phyloP scores from a whole-genome alignment of 2,329 filamentous ascomycete species.

The Fusarium nisikadoi region DNA sequence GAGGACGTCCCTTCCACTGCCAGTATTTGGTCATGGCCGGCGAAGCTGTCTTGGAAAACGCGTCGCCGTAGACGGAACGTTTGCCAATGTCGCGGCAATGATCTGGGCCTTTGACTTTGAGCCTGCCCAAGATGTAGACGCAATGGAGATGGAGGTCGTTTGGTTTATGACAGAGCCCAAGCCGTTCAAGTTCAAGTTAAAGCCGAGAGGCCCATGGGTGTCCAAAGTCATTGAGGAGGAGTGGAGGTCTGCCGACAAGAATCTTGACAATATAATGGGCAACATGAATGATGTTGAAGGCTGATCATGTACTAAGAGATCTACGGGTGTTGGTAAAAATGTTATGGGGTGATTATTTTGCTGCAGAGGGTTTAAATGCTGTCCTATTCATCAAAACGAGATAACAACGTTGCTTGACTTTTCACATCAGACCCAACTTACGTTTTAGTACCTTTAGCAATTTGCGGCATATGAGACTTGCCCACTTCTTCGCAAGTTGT shows the following conservation, averaged over 20 bases:
- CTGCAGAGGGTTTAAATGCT: too few relatives aligned
- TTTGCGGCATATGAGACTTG: too few relatives aligned
- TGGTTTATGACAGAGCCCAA: not conserved
- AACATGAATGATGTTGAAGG: not conserved
- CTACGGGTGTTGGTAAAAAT: accelerated
- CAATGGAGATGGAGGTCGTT: not conserved
- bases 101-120: not conserved
- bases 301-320: accelerated
- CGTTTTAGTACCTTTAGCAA: too few relatives aligned
- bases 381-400: too few relatives aligned
- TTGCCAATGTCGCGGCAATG: not conserved
- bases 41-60: not conserved
- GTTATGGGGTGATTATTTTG: not conserved
- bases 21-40: not conserved
- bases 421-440: too few relatives aligned
- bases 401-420: too few relatives aligned
- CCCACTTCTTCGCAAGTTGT: too few relatives aligned
- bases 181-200: not conserved
- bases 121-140: not conserved
- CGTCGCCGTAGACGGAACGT: not conserved
- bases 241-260: not conserved
- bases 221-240: not conserved
- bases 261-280: not conserved
- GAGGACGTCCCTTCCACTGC: not conserved
- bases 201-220: not conserved